Base-by-base conservation (phyloP, 352 stramenopile species). In the Phytophthora europaea region DNA sequence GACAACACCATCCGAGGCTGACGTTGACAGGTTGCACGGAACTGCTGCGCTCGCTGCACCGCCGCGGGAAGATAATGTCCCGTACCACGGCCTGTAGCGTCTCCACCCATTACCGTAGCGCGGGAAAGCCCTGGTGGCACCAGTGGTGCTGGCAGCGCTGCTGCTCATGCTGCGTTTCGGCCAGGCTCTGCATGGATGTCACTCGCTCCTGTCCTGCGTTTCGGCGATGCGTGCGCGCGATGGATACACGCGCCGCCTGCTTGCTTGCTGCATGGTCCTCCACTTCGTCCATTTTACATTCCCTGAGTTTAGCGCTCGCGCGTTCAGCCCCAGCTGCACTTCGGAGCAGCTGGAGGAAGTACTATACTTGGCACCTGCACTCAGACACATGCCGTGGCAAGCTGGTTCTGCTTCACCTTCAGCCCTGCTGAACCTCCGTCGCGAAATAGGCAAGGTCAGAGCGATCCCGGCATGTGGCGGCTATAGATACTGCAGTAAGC, bases 1-100 rank as follows among this genome's bases (percentile, higher is more conserved):
- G 15, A 56, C 36, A 57, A 45, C 57, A 75, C 60, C 33, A 62
- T 54, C 34, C 40, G 18, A 64, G 22, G 56, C 6, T 20, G 52
- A 31, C 20, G 54, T 67, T 20, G 60, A 22, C 58, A 56, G 43
- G 45, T 69, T 52, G 56, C 36, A 62, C 34, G 23, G 40, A n/a
- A 15, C 40, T 43, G 34, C 34, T 43, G 34, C 15, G 34, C 33
- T 60, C 47, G 28, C 53, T 28, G 57, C 38, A 63, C 57, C 57
- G 34, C 55, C 55, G 55, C 55, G 12, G 31, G 34, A 40, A 52
- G 22, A 43, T 43, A 43, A n/a, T n/a, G n/a, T n/a, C n/a, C n/a
- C n/a, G n/a, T n/a, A 43, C 20, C 22, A 38, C 51, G 47, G n/a
- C 43, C 2, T 45, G 10, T 45, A 16, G 38, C 43, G 12, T 5